phyloP scores from a whole-genome alignment of 768 basidiomycete genomes.

The Leccinum aurantiacum region DNA sequence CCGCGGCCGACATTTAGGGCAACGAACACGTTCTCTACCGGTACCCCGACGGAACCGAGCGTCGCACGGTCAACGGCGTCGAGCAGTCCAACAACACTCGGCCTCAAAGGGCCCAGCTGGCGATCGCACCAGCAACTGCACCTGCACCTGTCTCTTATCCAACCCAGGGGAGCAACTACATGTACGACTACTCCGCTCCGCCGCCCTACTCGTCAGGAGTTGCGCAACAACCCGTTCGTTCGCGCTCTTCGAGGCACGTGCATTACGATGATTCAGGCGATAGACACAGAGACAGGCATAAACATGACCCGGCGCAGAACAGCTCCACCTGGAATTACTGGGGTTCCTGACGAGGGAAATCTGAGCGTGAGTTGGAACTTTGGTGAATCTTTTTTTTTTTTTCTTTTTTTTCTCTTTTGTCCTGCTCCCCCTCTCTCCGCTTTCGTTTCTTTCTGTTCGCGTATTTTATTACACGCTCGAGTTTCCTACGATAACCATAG shows the following conservation, averaged over 20 bases:
- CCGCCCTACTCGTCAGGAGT: constrained; percentile 25
- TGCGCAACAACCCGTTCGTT: constrained; percentile 12
- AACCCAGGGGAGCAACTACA: not conserved
- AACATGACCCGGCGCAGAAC: constrained; percentile 4
- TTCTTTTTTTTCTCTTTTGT: not conserved
- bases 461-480: not conserved
- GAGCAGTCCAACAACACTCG: constrained; percentile 34
- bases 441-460: not conserved
- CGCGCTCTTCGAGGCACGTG: constrained; percentile 21
- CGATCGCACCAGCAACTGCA: not conserved
- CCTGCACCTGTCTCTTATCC: not conserved
- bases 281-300: constrained; percentile 15
- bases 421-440: not conserved
- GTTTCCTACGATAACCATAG: constrained; percentile 6
- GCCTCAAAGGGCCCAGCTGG: constrained; percentile 14
- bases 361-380: not conserved
- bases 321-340: constrained; percentile 13
- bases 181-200: constrained; percentile 9
- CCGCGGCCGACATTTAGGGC: constrained; percentile 46
- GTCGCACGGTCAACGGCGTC: constrained; percentile 68
- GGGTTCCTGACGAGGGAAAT: constrained; percentile 11
- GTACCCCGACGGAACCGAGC: constrained; percentile 64
- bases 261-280: constrained; percentile 13
- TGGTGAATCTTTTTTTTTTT: not conserved
- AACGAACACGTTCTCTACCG: constrained; percentile 71